Percentiles rank a stretch among this genome's conserved stretches.
Conservation (phyloP, 768 basidiomycete genomes). For the Fomitopsis pulvina region DNA sequence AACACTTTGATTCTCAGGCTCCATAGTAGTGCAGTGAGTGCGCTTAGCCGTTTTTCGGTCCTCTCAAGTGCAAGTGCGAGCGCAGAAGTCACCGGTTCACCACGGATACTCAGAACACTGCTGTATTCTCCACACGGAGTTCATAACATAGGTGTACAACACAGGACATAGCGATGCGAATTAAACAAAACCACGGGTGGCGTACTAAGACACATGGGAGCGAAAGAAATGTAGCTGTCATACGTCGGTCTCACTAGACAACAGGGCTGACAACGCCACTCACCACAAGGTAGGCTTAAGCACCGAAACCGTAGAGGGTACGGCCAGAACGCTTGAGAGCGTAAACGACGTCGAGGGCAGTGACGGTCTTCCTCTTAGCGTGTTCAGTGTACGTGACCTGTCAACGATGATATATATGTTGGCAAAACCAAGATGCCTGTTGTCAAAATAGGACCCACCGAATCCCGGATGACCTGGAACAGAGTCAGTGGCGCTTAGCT, state of each 20-base stretch:
- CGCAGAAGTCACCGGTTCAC: too few relatives aligned
- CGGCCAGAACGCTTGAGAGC: constrained; percentile 53
- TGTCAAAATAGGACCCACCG: constrained; percentile 1
- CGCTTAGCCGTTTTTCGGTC: too few relatives aligned
- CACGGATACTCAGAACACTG: too few relatives aligned
- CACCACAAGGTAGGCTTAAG: constrained; percentile 19
- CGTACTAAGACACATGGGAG: neutral
- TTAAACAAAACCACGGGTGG: neutral
- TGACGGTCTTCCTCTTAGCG: constrained; percentile 50
- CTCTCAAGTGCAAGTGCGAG: too few relatives aligned
- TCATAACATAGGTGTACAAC: neutral
- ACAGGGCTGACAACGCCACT: too few relatives aligned
- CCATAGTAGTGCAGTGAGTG: too few relatives aligned
- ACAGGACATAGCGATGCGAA: neutral
- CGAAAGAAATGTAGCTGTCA: neutral
- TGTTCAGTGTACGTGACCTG: constrained; percentile 53
- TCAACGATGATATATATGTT: neutral
- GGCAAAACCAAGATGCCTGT: neutral
- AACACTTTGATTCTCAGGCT: too few relatives aligned
- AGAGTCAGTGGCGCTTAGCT: neutral
- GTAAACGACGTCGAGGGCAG: constrained; percentile 57
- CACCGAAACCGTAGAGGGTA: constrained; percentile 53
- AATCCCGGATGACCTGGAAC: constrained; percentile 37
- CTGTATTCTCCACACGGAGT: too few relatives aligned
- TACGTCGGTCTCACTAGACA: neutral